A percentile compares a stretch with the other conserved stretches of the same genome.
Evolutionary conservation across 2,329 filamentous ascomycete genomes (phyloP).

Genomic region (Pseudogymnoascus sp.): DNA sequence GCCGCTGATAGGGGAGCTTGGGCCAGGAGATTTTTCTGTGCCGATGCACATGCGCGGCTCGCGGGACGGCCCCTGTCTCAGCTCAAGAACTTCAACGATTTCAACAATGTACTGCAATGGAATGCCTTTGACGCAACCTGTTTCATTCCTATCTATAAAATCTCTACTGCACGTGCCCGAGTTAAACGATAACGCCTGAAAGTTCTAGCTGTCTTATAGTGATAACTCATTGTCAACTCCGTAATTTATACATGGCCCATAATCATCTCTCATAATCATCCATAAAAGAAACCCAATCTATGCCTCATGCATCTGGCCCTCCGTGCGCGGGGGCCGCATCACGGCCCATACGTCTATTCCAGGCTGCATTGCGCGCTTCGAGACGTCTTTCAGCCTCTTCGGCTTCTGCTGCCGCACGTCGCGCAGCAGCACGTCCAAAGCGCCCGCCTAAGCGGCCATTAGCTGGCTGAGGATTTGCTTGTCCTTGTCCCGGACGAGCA

Average conservation of each 20-base stretch:
- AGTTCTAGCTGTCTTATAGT: background rate
- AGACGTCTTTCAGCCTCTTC: background rate
- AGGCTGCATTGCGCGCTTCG: background rate
- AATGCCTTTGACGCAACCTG: no score
- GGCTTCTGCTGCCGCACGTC: background rate
- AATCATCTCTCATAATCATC: background rate
- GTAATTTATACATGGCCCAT: background rate
- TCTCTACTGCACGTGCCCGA: no score
- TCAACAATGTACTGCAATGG: no score
- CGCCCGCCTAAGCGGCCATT: background rate
- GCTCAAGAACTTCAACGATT: background rate
- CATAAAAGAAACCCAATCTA: background rate
- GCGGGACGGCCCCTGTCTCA: background rate
- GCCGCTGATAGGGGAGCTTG: conserved; percentile 7
- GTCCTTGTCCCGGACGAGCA: conserved; percentile 10
- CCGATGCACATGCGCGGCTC: background rate
- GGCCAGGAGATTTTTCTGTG: background rate
- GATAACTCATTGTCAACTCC: background rate
- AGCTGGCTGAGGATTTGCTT: background rate
- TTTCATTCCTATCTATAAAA: background rate
- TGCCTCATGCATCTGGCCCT: background rate
- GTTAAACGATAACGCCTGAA: background rate
- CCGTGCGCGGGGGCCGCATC: background rate
- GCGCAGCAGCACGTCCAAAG: background rate
- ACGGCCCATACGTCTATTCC: conserved; percentile 3